Base-by-base conservation (phyloP, 176 grass and related monocot genomes). In the Oryza brachyantha region DNA sequence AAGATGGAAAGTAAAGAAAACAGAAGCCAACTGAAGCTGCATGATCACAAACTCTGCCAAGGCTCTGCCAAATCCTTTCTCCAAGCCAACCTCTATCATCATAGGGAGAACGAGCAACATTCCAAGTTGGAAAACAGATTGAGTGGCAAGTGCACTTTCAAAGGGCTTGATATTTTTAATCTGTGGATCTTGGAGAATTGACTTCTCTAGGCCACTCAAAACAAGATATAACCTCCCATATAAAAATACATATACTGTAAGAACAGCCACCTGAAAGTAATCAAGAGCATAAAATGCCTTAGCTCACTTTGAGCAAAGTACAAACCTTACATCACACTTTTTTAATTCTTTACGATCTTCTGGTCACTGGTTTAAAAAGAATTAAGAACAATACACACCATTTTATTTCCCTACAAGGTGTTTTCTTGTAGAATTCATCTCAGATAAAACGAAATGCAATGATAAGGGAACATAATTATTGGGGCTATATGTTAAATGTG, bases 1-100 rank as follows among this genome's bases (percentile, higher is more conserved):
- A 13, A 93, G 87, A 80, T 86, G 82, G 79, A 93, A 90, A 74
- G 91, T 87, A 62, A 90, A 93, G 78, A 93, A 93, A 21, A 93
- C 87, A 24, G 91, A 52, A 78, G 80, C 84, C 55, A 93, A 68
- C 67, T 93, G 87, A 86, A 93, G 91, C 66, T 93, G 91, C 91
- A 93, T 93, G 7, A 93, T 89, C 61, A 93, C 61, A 80, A 93
- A 93, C 54, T 90, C 91, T 35, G 81, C 87, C 38, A 93, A 29
- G 70, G 91, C 91, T 74, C 81, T 87, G 62, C 91, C 77, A 80
- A 87, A 93, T 48, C 87, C 87, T 85, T 84, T 93, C 82, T 93
- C 91, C 62, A 93, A 66, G 64, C 81, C 91, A 61, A 93, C 65
- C 66, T 93, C 91, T 73, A 93, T 93, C 41, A 93, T 70, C 91